Evolutionary conservation across 371 early-diverging fungal species (phyloP).

Genomic region (Lichtheimia corymbifera): DNA sequence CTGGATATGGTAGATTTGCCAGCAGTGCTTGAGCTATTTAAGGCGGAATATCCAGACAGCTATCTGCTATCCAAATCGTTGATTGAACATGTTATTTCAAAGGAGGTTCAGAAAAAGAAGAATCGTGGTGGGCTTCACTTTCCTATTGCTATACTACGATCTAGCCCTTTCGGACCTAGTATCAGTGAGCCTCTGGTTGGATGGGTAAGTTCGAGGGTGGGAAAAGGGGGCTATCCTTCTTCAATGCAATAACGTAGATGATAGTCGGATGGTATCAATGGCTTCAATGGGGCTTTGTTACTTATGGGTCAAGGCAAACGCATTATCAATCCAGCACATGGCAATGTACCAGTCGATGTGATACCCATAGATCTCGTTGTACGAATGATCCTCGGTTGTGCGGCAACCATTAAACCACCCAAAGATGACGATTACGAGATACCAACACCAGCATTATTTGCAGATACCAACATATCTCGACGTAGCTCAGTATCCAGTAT

Average conservation of each 20-base stretch:
- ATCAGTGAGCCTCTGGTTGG: slow-evolving; percentile 58
- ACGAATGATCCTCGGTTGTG: slow-evolving; percentile 44
- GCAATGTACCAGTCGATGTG: slow-evolving; percentile 49
- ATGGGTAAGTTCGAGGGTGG: slow-evolving; percentile 47
- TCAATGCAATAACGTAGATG: neutral
- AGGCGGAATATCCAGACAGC: slow-evolving; percentile 46
- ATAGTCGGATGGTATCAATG: slow-evolving; percentile 59
- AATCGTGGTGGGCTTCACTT: slow-evolving; percentile 20
- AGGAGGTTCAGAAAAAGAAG: slow-evolving; percentile 41
- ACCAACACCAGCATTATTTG: too few species aligned
- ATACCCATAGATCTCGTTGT: slow-evolving; percentile 58
- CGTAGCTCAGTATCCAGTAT: too few species aligned
- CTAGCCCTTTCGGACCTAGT: slow-evolving; percentile 56
- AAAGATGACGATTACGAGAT: too few species aligned
- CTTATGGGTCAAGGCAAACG: slow-evolving; percentile 40
- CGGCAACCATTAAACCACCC: slow-evolving; percentile 19
- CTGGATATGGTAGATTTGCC: slow-evolving; percentile 10
- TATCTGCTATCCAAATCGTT: slow-evolving; percentile 60
- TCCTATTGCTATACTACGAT: slow-evolving; percentile 57
- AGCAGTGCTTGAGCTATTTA: slow-evolving; percentile 11
- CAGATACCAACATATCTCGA: too few species aligned
- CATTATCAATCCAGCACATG: slow-evolving; percentile 34
- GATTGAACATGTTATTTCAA: slow-evolving; percentile 55
- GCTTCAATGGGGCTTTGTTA: slow-evolving; percentile 46
- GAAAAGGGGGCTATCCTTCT: neutral